Percentiles rank a stretch among this genome's conserved stretches.
These are phyloP conservation scores for Penicillium daleae DNA, from an alignment of 495 filamentous ascomycete genomes.

Conservation along the genomic window DNA sequence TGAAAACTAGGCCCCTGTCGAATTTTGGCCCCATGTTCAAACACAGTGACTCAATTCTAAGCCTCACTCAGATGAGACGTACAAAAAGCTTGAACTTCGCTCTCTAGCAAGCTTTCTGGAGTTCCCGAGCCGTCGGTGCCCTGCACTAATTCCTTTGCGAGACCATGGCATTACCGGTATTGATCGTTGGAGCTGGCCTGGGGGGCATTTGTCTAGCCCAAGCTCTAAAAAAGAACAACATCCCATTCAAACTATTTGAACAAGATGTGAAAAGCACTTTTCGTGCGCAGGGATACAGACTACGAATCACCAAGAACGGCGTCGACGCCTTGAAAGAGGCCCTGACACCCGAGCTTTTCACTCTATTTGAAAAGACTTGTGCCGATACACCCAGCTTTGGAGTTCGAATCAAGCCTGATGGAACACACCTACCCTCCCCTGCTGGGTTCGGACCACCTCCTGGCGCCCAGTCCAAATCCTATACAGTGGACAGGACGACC, in stretches of 20 bases:
- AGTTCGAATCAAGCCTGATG: slow-evolving; percentile 18
- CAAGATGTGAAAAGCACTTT: slow-evolving; percentile 39
- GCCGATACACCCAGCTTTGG: slow-evolving; percentile 44
- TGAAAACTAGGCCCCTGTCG: too few species aligned
- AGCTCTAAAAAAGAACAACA: slow-evolving; percentile 52
- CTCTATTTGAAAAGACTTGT: slow-evolving; percentile 56
- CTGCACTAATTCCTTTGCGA: background rate
- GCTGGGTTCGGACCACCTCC: slow-evolving; percentile 16
- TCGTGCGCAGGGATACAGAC: slow-evolving; percentile 48
- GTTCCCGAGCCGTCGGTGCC: background rate
- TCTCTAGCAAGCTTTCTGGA: background rate
- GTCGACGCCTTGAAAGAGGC: slow-evolving; percentile 55
- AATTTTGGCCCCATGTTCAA: background rate
- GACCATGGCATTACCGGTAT: slow-evolving; percentile 28
- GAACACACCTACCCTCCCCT: background rate
- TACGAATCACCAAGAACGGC: slow-evolving; percentile 55
- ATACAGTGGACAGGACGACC: slow-evolving; percentile 34
- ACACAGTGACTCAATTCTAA: background rate
- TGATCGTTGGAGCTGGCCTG: slow-evolving; percentile 56
- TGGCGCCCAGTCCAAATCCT: slow-evolving; percentile 12
- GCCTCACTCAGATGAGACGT: background rate
- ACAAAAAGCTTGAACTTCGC: background rate
- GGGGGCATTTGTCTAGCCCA: slow-evolving; percentile 59
- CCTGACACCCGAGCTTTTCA: slow-evolving; percentile 47
- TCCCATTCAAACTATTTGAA: slow-evolving; percentile 58